Evolutionary conservation across 2,329 filamentous ascomycete species (phyloP).

Genomic region (Ceratocystis papillata): DNA sequence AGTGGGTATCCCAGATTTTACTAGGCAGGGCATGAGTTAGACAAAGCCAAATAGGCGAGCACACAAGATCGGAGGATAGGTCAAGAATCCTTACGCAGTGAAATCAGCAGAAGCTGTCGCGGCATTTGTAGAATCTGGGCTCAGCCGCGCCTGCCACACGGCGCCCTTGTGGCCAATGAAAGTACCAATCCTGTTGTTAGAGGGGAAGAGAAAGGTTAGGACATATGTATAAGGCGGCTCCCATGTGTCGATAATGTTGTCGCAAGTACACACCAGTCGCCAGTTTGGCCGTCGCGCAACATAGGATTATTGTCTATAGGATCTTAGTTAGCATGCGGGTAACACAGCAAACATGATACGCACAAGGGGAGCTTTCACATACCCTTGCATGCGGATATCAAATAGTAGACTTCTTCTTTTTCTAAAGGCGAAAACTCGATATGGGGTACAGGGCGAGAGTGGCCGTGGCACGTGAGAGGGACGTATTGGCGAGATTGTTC

Average conservation of each 20-base stretch:
- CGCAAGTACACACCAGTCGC: slow-evolving; percentile 59
- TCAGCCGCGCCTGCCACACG: slow-evolving; percentile 90
- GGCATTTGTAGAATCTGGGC: slow-evolving; percentile 74
- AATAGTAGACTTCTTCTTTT: slow-evolving; percentile 75
- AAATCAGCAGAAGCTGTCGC: slow-evolving; percentile 95
- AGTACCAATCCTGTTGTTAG: slow-evolving; percentile 71
- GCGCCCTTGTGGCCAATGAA: slow-evolving; percentile 98
- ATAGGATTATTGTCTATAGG: slow-evolving; percentile 85
- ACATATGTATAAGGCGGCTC: neutral
- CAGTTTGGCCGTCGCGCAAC: slow-evolving; percentile 90
- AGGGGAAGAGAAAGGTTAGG: slow-evolving; percentile 1
- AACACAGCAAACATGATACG: slow-evolving; percentile 22
- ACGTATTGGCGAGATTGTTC: slow-evolving; percentile 52
- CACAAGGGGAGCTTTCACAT: slow-evolving; percentile 24
- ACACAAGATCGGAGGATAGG: neutral
- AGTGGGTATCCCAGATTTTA: slow-evolving; percentile 95
- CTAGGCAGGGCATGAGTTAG: slow-evolving; percentile 39
- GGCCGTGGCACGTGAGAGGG: slow-evolving; percentile 85
- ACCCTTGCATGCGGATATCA: slow-evolving; percentile 92
- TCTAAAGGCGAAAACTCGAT: slow-evolving; percentile 77
- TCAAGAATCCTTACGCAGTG: slow-evolving; percentile 55
- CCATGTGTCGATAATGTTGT: neutral
- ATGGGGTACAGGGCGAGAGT: slow-evolving; percentile 85
- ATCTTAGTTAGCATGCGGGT: neutral
- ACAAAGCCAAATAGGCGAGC: slow-evolving; percentile 20